A percentile compares a stretch with the other conserved stretches of the same genome.
phyloP scores from a whole-genome alignment of 2,329 filamentous ascomycete genomes.

The Talaromyces sp. region DNA sequence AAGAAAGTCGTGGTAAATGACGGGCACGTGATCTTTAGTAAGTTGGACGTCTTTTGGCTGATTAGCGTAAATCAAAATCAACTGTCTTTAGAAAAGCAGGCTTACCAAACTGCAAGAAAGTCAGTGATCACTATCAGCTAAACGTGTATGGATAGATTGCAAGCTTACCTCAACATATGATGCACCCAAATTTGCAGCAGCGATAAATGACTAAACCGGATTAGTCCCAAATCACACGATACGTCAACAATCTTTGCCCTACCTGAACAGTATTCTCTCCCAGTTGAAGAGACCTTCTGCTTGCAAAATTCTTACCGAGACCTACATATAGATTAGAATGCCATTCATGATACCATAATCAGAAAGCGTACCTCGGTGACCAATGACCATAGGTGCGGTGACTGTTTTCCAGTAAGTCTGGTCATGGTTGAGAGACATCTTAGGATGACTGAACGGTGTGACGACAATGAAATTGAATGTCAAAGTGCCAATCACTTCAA shows the following conservation, averaged over 20 bases:
- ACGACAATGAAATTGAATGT: slow-evolving; percentile 97
- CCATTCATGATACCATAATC: slow-evolving; percentile 2
- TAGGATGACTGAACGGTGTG: slow-evolving; percentile 88
- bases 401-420: slow-evolving; percentile 97
- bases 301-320: slow-evolving; percentile 82
- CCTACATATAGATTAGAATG: slow-evolving; percentile 55
- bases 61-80: not conserved
- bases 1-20: slow-evolving; percentile 97
- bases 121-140: not conserved
- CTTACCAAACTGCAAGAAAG: slow-evolving; percentile 25
- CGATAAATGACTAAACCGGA: slow-evolving; percentile 71
- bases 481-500: slow-evolving; percentile 89
- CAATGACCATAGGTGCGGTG: slow-evolving; percentile 78
- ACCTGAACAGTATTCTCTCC: slow-evolving; percentile 86
- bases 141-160: not conserved
- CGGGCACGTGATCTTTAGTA: slow-evolving; percentile 97
- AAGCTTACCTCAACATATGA: slow-evolving; percentile 60
- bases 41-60: slow-evolving; percentile 73
- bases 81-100: not conserved
- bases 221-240: not conserved
- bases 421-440: slow-evolving; percentile 77
- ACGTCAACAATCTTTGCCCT: not conserved
- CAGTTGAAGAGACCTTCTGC: slow-evolving; percentile 82
- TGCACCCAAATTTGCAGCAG: slow-evolving; percentile 85
- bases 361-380: slow-evolving; percentile 52